Percentiles rank a stretch among this genome's conserved stretches.
These are phyloP conservation scores for Pyrenophora seminiperda DNA, from an alignment of 2,329 filamentous ascomycete genomes.

Conservation along the genomic window DNA sequence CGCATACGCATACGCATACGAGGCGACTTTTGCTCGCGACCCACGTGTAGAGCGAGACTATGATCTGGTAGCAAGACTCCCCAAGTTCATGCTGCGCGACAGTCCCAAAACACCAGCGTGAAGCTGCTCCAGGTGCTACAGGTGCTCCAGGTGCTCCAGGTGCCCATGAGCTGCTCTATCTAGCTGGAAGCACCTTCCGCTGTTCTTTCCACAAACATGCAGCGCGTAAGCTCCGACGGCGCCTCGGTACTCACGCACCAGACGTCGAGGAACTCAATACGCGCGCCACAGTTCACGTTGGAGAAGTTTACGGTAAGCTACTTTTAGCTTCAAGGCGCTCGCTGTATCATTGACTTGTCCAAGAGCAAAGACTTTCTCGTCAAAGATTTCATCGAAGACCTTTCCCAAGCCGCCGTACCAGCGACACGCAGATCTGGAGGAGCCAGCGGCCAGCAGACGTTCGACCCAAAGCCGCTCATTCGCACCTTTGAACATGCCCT, in stretches of 20 bases:
- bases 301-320: constrained; percentile 66
- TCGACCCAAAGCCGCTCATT: constrained; percentile 96
- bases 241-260: constrained; percentile 50
- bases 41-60: neutral
- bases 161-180: no score
- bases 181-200: no score
- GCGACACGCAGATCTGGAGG: constrained; percentile 77
- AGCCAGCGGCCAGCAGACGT: constrained; percentile 54
- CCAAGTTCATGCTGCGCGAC: constrained; percentile 19
- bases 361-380: constrained; percentile 83
- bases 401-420: constrained; percentile 85
- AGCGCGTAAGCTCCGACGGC: constrained; percentile 46
- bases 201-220: constrained; percentile 31
- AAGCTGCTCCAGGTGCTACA: constrained; percentile 9
- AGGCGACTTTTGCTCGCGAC: neutral
- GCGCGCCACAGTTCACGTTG: constrained; percentile 75
- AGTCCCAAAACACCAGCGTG: constrained; percentile 18
- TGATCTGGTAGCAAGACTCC: neutral
- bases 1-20: neutral
- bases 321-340: neutral
- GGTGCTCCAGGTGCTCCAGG: no score
- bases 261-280: constrained; percentile 47
- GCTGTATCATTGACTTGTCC: constrained; percentile 16
- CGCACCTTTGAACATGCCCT: constrained; percentile 85
- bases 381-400: constrained; percentile 92